Base-by-base conservation (phyloP, 257 asterid genomes). In the Solanum clarkiae region DNA sequence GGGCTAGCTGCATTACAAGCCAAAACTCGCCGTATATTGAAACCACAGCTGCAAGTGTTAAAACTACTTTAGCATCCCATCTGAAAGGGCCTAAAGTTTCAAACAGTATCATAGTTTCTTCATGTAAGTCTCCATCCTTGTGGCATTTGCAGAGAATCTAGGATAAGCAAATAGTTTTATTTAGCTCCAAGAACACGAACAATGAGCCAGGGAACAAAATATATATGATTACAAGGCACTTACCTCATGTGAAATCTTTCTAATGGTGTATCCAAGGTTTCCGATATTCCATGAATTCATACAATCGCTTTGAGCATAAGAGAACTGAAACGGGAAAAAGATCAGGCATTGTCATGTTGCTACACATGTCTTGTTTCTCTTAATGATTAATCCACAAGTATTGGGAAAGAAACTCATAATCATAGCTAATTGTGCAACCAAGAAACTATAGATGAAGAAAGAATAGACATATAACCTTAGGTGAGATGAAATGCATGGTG, bases 1-100 rank as follows among this genome's bases (percentile, higher is more conserved):
- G 85, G 83, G 89, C 90, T 40, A 81, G 88, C 88, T 89, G 92
- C 66, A 82, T 72, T 45, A 90, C 74, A 88, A 95, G 95, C 90
- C 90, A 81, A 88, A 93, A 92, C 69, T 88, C 56, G 20, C 93
- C 95, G 83, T 89, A 92, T 63, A 71, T 86, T 47, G 70, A 81
- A 45, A 88, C 84, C 15, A 93, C 87, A 18, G 94, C 91, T 63
- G 98, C 94, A 7, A 94, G 91, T 74, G 90, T 91, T 65, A 95
- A 55, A 82, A 84, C 90, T 65, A 87, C 88, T 89, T 95, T 95
- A 29, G 92, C 93, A 47, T 93, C 96, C 98, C 98, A 95, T 63
- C 81, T 88, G 42, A 86, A 94, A 32, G 80, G 91, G 40, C 89
- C 88, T 17, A 95, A 89, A 71, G 66, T 89, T 85, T 94, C 97